Base-by-base conservation (phyloP, 257 asterid genomes). In the Jasminum sambac region DNA sequence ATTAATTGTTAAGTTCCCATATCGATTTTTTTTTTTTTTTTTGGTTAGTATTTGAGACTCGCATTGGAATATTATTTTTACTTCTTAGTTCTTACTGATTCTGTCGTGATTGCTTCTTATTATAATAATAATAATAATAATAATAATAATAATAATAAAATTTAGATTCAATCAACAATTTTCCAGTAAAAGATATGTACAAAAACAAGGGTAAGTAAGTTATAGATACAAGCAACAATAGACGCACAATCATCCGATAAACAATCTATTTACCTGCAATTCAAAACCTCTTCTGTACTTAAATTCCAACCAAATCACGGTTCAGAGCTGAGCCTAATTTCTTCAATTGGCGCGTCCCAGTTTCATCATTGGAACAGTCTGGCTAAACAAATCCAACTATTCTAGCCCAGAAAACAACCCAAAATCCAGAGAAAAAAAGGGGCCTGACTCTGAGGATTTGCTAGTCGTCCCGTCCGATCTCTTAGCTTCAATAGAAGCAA, bases 1-100 rank as follows among this genome's bases (percentile, higher is more conserved):
- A 39, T 50, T 19, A 41, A 40, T 73, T 40, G 77, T 74, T 79
- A 61, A 38, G 34, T 72, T 13, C 62, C 72, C 66, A 7, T 71
- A 58, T 63, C 43, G 78, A 52, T 42, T 16, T 64, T n/a, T 30
- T 70, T 44, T 7, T 46, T 64, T 64, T 64, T 63, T 60, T 36
- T 19, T 62, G n/a, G 64, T 37, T 50, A 61, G 63, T 44, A 41
- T 23, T 21, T 36, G 63, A 24, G 66, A 37, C 23, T 58, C 6
- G 44, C 13, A 46, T 26, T 36, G 43, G 55, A 3, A 30, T 36
- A 42, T 37, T 59, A 37, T 57, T 65, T 42, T 44, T 21, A 52
- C 58, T 48, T 48, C 55, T 43, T 13, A 46, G 57, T 52, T 7
- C 0, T 21, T 23, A 2, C 5, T 21, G 26, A 8, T 21, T 52